Conservation (phyloP, 2,329 filamentous ascomycete genomes). For the Seiridium unicorne region DNA sequence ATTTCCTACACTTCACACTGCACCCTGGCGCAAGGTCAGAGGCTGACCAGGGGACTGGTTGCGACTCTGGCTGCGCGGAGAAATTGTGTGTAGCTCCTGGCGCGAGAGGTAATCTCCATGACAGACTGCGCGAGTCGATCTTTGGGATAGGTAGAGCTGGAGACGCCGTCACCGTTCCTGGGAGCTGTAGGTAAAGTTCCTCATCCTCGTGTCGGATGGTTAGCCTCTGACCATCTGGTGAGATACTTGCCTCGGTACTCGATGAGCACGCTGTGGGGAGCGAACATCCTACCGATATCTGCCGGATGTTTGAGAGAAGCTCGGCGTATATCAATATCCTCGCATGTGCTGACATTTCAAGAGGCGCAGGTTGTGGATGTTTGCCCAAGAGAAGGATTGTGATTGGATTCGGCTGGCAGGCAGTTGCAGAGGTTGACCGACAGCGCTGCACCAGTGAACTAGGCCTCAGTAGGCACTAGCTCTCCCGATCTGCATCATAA, state of each 20-base stretch:
- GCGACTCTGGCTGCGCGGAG: constrained; percentile 28
- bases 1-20: constrained; percentile 41
- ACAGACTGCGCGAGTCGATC: constrained; percentile 32
- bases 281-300: constrained; percentile 58
- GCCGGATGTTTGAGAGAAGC: constrained; percentile 62
- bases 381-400: neutral
- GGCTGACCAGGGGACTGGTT: constrained; percentile 56
- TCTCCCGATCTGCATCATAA: constrained; percentile 9
- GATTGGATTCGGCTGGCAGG: neutral
- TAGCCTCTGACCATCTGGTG: constrained; percentile 43
- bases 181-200: constrained; percentile 36
- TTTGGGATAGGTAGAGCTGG: constrained; percentile 36
- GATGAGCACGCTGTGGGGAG: constrained; percentile 42
- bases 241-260: constrained; percentile 42
- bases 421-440: neutral
- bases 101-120: constrained; percentile 53
- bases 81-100: neutral
- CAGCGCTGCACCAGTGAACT: neutral
- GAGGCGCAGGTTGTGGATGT: neutral
- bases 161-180: constrained; percentile 34
- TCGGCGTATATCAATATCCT: constrained; percentile 57
- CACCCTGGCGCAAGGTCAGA: constrained; percentile 38
- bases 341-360: constrained; percentile 9
- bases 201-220: constrained; percentile 45
- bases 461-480: neutral